These are phyloP conservation scores for Chlorella sp. DNA, from an alignment of 139 green algal genomes.

Conservation along the genomic window DNA sequence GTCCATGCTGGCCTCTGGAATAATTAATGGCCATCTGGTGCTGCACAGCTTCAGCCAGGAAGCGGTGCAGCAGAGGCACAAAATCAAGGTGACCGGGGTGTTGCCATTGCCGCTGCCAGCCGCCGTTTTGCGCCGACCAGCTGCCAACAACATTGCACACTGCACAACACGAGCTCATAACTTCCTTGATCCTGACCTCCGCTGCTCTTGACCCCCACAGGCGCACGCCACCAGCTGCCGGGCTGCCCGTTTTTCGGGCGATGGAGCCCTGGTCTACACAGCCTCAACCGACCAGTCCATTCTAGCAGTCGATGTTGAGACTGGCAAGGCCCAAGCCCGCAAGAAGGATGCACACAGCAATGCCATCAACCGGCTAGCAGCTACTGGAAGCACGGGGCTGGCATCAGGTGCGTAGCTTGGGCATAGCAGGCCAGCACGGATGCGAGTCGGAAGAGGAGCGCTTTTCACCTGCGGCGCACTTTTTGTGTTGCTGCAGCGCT, in stretches of 20 bases:
- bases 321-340: conserved; percentile 41
- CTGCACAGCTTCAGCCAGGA: conserved; percentile 46
- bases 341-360: conserved; percentile 65
- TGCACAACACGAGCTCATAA: background rate
- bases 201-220: background rate
- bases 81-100: background rate
- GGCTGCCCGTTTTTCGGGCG: conserved; percentile 56
- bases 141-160: background rate
- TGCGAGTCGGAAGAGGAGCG: no score
- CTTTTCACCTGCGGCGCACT: no score
- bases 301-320: conserved; percentile 54
- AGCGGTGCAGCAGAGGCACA: conserved; percentile 19
- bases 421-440: no score
- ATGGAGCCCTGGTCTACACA: conserved; percentile 42
- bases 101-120: background rate
- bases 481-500: no score
- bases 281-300: conserved; percentile 53
- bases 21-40: conserved; percentile 63
- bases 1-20: conserved; percentile 55
- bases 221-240: conserved; percentile 51
- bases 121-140: background rate
- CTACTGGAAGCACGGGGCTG: conserved; percentile 33
- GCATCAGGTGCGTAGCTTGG: conserved; percentile 19
- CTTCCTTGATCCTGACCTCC: background rate
- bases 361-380: conserved; percentile 66